A percentile compares a stretch with the other conserved stretches of the same genome.
phyloP scores from a whole-genome alignment of 495 filamentous ascomycete species.

The Aspergillus incahuasiensis region DNA sequence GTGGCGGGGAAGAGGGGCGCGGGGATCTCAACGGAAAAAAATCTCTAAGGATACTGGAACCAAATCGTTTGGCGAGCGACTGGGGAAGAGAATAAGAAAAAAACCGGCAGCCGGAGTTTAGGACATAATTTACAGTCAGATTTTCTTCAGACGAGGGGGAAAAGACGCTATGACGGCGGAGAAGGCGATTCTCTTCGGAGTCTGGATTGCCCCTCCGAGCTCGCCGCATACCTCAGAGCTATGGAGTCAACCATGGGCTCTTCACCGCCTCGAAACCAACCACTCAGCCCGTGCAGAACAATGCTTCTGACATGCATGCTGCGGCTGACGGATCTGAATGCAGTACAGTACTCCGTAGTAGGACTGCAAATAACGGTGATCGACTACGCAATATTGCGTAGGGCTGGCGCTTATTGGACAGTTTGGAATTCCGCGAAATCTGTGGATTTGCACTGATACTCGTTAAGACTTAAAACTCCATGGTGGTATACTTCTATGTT shows the following conservation, averaged over 20 bases:
- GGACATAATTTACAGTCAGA: neutral
- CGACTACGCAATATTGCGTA: no score
- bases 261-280: neutral
- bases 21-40: neutral
- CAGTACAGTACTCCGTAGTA: no score
- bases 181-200: slow-evolving; percentile 4
- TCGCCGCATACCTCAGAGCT: no score
- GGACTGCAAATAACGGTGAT: neutral
- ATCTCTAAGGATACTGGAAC: neutral
- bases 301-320: neutral
- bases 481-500: no score
- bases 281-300: neutral
- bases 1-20: slow-evolving; percentile 2
- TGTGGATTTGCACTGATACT: neutral
- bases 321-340: neutral
- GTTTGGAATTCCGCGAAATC: no score
- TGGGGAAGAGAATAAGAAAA: neutral
- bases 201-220: slow-evolving; percentile 5
- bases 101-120: neutral
- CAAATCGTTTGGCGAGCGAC: neutral
- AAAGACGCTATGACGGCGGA: slow-evolving; percentile 3
- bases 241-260: neutral
- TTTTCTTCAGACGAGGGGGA: neutral
- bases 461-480: no score
- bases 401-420: neutral